These are phyloP conservation scores for Didymella segeticola DNA, from an alignment of 2,329 filamentous ascomycete genomes.

Conservation along the genomic window DNA sequence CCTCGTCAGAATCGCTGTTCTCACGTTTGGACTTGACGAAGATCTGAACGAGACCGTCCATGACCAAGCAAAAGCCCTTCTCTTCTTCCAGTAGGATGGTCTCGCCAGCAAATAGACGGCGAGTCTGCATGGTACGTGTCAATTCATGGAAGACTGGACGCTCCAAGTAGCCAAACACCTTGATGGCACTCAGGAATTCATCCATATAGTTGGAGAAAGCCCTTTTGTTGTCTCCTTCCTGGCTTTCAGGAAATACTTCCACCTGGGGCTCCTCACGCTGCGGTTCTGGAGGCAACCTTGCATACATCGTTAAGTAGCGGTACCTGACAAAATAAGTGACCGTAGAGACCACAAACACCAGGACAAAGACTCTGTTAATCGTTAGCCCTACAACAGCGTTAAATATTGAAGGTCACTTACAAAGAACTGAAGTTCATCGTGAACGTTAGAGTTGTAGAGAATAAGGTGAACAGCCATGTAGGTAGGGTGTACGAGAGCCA, in stretches of 20 bases:
- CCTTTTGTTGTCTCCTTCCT: conserved; percentile 87
- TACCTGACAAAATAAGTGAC: conserved; percentile 94
- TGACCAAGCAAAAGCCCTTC: conserved; percentile 96
- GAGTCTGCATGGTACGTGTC: conserved; percentile 96
- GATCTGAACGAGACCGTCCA: conserved; percentile 95
- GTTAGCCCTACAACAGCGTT: conserved; percentile 26
- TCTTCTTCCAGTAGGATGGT: conserved; percentile 95
- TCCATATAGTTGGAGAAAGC: conserved; percentile 96
- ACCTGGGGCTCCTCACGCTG: conserved; percentile 95
- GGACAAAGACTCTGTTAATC: conserved; percentile 63
- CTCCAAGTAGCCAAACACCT: conserved; percentile 97
- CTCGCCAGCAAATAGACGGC: conserved; percentile 94
- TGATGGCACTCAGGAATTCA: conserved; percentile 97
- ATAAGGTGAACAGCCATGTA: conserved; percentile 85
- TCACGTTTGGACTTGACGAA: conserved; percentile 86
- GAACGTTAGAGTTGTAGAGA: conserved; percentile 92
- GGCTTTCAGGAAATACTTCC: conserved; percentile 91
- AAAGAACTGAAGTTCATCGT: conserved; percentile 99
- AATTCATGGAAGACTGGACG: conserved; percentile 97
- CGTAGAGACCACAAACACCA: conserved; percentile 78
- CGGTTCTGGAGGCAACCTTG: conserved; percentile 88
- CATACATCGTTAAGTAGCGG: conserved; percentile 96
- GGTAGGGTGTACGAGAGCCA: conserved; percentile 87
- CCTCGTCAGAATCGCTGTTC: conserved; percentile 55
- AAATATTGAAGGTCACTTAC: conserved; percentile 58